These are phyloP conservation scores for Daldinia loculata DNA, from an alignment of 495 filamentous ascomycete species.

Conservation along the genomic window DNA sequence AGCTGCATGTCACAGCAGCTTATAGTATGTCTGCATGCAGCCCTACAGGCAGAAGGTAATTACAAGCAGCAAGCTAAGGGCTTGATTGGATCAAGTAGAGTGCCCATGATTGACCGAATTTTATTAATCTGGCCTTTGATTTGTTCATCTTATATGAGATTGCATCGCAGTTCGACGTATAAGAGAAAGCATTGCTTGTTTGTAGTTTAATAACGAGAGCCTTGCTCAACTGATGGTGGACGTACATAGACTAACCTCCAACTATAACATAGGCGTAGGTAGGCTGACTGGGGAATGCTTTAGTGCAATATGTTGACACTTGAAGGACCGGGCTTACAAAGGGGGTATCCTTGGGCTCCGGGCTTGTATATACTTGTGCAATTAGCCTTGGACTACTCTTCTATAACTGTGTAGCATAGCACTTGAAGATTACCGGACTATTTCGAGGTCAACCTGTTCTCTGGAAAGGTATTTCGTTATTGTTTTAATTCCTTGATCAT, in stretches of 20 bases:
- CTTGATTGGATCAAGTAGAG: constrained; percentile 20
- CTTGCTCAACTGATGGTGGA: not conserved
- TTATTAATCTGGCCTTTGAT: not conserved
- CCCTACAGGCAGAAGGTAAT: constrained; percentile 26
- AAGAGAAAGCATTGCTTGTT: not conserved
- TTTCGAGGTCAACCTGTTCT: not conserved
- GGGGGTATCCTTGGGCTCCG: not conserved
- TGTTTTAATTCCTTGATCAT: not conserved
- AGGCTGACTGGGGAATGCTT: not conserved
- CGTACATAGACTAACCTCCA: not conserved
- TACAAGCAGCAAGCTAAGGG: constrained; percentile 11
- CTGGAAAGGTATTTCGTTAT: not conserved
- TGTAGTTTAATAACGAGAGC: not conserved
- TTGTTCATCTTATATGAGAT: constrained; percentile 13
- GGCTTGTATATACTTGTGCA: not conserved
- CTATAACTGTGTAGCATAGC: not conserved
- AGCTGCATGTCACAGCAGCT: constrained; percentile 28
- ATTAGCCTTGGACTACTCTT: not conserved
- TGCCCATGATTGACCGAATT: constrained; percentile 34
- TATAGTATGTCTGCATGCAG: constrained; percentile 30
- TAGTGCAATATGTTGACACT: not conserved
- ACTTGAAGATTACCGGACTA: not conserved
- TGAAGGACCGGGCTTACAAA: not conserved
- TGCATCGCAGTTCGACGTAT: not conserved
- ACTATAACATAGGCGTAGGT: not conserved